phyloP scores from a whole-genome alignment of 331 rosid species.

The Acacia concinna region DNA sequence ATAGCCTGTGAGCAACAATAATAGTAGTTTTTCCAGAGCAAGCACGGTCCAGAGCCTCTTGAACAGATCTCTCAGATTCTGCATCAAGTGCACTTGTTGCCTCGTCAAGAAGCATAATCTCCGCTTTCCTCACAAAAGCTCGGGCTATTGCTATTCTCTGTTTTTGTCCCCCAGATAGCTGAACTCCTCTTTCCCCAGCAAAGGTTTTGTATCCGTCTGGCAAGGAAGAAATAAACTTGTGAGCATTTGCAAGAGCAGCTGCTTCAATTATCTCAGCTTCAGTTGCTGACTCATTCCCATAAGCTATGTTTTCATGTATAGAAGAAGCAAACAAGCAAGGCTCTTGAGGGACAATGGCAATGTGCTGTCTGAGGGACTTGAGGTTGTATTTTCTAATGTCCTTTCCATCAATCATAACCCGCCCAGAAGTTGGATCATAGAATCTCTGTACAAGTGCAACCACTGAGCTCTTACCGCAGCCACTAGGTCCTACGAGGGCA shows the following conservation, averaged over 20 bases:
- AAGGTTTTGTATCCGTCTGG: conserved; percentile 86
- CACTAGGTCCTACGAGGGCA: conserved; percentile 94
- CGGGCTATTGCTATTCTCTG: conserved; percentile 89
- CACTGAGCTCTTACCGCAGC: conserved; percentile 95
- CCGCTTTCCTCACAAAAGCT: conserved; percentile 75
- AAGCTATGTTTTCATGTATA: conserved; percentile 81
- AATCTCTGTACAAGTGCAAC: conserved; percentile 72
- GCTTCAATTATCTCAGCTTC: conserved; percentile 86
- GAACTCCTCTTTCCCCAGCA: conserved; percentile 91
- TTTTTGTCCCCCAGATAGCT: conserved; percentile 87
- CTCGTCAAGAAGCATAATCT: conserved; percentile 84
- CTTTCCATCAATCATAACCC: conserved; percentile 79
- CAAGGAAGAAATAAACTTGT: conserved; percentile 72
- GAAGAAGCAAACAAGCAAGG: conserved; percentile 82
- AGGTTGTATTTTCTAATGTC: conserved; percentile 87
- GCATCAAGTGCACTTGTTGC: conserved; percentile 96
- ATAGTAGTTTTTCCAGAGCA: conserved; percentile 84
- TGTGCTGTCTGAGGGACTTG: conserved; percentile 76
- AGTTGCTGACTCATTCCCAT: conserved; percentile 76
- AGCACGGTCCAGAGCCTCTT: conserved; percentile 84
- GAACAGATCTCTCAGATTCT: conserved; percentile 85
- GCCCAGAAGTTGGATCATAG: conserved; percentile 87
- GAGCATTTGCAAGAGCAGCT: conserved; percentile 81
- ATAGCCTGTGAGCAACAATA: conserved; percentile 80
- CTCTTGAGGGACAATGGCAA: conserved; percentile 90